These are phyloP conservation scores for Ophiostoma novo-ulmi DNA, from an alignment of 2,329 filamentous ascomycete species.

Conservation along the genomic window DNA sequence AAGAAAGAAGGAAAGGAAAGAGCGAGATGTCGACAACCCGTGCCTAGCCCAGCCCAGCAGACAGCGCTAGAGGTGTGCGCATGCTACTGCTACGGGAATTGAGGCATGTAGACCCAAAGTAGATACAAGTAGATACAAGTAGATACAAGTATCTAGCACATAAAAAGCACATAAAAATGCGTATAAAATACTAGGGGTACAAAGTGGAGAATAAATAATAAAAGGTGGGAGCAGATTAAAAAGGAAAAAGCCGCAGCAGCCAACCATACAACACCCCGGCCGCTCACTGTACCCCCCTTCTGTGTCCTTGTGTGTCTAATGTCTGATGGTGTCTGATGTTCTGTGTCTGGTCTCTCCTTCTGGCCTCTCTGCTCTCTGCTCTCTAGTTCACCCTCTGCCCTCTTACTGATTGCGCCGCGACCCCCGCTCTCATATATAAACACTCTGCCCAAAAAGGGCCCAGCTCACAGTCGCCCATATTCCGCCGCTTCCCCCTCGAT, in stretches of 20 bases:
- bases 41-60: constrained; percentile 8
- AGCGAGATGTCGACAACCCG: constrained; percentile 12
- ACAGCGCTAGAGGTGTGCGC: constrained; percentile 13
- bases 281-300: constrained; percentile 13
- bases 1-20: constrained; percentile 14
- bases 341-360: neutral
- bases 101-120: neutral
- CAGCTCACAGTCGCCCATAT: constrained; percentile 33
- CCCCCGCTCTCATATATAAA: constrained; percentile 57
- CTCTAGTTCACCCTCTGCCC: constrained; percentile 4
- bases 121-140: neutral
- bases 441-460: constrained; percentile 52
- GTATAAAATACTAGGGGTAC: neutral
- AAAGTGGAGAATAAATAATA: constrained; percentile 1
- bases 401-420: constrained; percentile 53
- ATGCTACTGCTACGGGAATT: constrained; percentile 11
- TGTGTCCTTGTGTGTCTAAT: neutral
- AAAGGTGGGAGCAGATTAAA: constrained; percentile 15
- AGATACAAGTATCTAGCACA: neutral
- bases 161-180: neutral
- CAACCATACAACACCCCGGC: constrained; percentile 13
- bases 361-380: neutral
- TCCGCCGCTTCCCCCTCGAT: constrained; percentile 37
- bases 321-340: neutral
- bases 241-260: constrained; percentile 14